Percentiles rank a stretch among this genome's conserved stretches.
phyloP scores from a whole-genome alignment of 179 eudicot genomes.

The Patellifolia procumbens region DNA sequence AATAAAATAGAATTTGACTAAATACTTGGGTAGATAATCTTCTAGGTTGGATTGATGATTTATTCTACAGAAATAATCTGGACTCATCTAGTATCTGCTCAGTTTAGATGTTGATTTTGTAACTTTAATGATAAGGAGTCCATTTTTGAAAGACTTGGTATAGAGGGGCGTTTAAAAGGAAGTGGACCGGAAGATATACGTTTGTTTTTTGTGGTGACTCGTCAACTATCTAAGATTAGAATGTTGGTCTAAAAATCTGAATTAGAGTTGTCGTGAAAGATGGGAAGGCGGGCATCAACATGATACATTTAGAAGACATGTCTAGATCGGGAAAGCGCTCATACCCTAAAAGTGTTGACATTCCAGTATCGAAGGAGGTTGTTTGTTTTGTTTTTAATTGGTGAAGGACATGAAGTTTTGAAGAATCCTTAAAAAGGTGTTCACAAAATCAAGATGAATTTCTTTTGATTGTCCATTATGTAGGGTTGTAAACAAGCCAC shows the following conservation, averaged over 20 bases:
- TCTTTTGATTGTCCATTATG: no score
- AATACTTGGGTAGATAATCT: background rate
- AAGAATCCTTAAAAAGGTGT: background rate
- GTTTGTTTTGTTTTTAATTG: background rate
- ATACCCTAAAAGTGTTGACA: background rate
- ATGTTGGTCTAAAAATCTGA: no score
- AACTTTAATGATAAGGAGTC: background rate
- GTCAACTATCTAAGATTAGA: no score
- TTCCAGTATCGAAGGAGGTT: background rate
- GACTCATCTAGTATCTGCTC: background rate
- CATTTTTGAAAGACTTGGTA: background rate
- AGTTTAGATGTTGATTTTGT: background rate
- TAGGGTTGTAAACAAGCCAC: no score
- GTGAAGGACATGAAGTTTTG: background rate
- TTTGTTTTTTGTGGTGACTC: no score
- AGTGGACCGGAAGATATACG: background rate
- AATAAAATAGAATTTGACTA: background rate
- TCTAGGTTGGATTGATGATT: background rate
- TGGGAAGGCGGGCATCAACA: no score
- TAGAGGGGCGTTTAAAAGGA: background rate
- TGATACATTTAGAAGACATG: no score
- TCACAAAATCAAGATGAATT: no score
- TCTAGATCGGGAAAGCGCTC: background rate
- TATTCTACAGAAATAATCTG: background rate
- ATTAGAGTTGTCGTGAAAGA: no score